Conservation (phyloP, 345 rosid genomes). For the Camelina sativa region DNA sequence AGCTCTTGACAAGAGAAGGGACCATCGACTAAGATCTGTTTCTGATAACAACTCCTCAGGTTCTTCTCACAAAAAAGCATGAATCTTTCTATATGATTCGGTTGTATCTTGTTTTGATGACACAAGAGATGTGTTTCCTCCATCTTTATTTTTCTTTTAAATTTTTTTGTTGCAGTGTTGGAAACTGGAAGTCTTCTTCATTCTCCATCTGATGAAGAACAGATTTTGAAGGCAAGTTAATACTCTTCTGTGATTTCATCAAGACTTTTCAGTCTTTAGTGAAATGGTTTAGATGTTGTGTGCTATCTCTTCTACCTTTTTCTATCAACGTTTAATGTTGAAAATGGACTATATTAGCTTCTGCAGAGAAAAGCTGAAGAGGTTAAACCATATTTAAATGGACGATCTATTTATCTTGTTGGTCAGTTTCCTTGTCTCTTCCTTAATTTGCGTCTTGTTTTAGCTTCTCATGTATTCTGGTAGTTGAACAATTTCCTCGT, state of each 20-base stretch:
- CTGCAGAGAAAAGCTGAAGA: constrained; percentile 80
- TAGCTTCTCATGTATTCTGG: background rate
- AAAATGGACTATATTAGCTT: constrained; percentile 29
- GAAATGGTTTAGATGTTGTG: constrained; percentile 16
- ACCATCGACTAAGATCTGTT: constrained; percentile 41
- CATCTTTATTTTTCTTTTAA: background rate
- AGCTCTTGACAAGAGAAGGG: constrained; percentile 35
- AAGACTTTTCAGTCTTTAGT: background rate
- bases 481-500: background rate
- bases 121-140: constrained; percentile 16
- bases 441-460: constrained; percentile 16
- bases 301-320: background rate
- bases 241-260: background rate
- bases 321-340: constrained; percentile 34
- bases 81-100: constrained; percentile 19
- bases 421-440: constrained; percentile 63
- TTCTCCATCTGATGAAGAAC: constrained; percentile 55
- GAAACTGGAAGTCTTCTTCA: constrained; percentile 56
- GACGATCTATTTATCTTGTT: constrained; percentile 86
- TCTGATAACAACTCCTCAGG: constrained; percentile 63
- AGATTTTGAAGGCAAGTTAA: constrained; percentile 64
- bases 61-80: constrained; percentile 33
- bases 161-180: constrained; percentile 56
- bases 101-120: constrained; percentile 16
- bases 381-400: constrained; percentile 71